A percentile compares a stretch with the other conserved stretches of the same genome.
Evolutionary conservation across 495 filamentous ascomycete species (phyloP).

Genomic region (Podospora anserina): DNA sequence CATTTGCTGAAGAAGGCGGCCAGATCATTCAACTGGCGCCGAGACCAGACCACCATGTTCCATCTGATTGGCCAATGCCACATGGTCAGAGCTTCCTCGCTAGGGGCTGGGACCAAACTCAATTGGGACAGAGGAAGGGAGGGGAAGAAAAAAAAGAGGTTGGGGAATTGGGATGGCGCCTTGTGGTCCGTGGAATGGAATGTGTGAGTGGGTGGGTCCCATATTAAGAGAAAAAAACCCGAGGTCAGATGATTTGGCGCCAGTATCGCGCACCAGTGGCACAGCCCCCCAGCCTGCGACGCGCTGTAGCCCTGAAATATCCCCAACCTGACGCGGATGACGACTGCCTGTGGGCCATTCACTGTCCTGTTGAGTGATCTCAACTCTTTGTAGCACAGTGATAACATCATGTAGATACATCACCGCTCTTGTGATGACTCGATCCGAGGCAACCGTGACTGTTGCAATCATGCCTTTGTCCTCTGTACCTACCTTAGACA

Average conservation of each 20-base stretch:
- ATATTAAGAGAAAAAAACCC: constrained; percentile 10
- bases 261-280: constrained; percentile 27
- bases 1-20: constrained; percentile 15
- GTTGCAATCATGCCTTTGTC: no score
- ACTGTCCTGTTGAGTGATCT: background rate
- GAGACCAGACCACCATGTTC: background rate
- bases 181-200: no score
- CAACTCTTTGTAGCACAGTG: background rate
- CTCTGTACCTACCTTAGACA: background rate
- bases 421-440: background rate
- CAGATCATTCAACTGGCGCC: constrained; percentile 27
- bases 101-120: constrained; percentile 2
- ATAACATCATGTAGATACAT: background rate
- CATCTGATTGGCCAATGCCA: constrained; percentile 3
- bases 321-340: constrained; percentile 5
- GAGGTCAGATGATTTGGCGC: constrained; percentile 34
- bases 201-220: constrained; percentile 8
- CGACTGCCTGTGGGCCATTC: background rate
- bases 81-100: constrained; percentile 5
- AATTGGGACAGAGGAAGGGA: background rate
- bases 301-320: constrained; percentile 24
- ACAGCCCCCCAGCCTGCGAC: constrained; percentile 27
- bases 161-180: background rate
- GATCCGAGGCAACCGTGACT: background rate
- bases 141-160: background rate